Evolutionary conservation across 345 rosid genomes (phyloP), one percentile per base, ranked within the genome.

Genomic region (Noccaea caerulescens): DNA sequence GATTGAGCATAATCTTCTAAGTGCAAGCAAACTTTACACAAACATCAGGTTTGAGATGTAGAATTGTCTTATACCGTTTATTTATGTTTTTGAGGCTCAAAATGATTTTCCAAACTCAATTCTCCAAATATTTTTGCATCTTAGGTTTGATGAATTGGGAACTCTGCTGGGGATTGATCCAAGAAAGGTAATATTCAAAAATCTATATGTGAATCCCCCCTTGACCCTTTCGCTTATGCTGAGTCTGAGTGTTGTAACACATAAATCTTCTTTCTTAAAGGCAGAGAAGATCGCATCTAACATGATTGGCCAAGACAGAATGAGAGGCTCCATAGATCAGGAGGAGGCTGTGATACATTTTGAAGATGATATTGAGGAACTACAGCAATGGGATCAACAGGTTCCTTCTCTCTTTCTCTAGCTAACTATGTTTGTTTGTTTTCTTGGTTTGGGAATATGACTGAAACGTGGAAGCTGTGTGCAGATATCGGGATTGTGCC

Each of bases 381-480:
- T 94, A 76, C 96, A 87, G 76, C 99, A 85, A 75, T 94, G 98
- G 99, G 99, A 91, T 86, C 98, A 94, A 68, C 98, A 89, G 97
- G 97, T 93, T 20, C 39, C 33, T 25, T 39, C 63, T 53, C 66
- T 27, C 52, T 18, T 37, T 54, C 64, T 75, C 49, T 13, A 9
- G 13, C 37, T 20, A 8, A 12, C 27, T 14, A 11, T 5, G 38
- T 50, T 14, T 12, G 10, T 36, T 55, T 32, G 30, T 18, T 46
- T 9, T 51, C 6, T 1, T 20, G 14, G 36, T 42, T 20, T 20
- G 23, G 68, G 46, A 27, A 47, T 50, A 39, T 38, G 47, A 58
- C 62, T 51, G 23, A 59, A 3, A 54, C 32, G 5, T 58, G 72
- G 49, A 51, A 58, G 1, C 6, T 66, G 42, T 66, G 32, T 74